These are phyloP conservation scores for Drosera spatulata DNA, from an alignment of 179 eudicot species.

Conservation along the genomic window DNA sequence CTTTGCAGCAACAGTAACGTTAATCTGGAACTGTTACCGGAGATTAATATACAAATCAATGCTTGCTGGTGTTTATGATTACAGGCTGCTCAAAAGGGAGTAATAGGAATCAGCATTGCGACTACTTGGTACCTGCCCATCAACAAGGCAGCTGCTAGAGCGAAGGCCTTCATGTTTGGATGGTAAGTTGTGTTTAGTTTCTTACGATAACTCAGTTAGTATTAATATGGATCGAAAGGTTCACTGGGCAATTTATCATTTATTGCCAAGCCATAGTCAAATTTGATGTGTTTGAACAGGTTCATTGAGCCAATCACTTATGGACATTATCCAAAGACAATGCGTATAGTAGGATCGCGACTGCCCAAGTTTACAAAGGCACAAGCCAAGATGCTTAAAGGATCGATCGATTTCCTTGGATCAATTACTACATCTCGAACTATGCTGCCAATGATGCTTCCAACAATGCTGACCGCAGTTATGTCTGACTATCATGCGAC, in stretches of 20 bases:
- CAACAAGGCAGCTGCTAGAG: conserved; percentile 15
- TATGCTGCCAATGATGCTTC: background rate
- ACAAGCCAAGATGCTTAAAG: conserved; percentile 11
- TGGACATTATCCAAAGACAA: conserved; percentile 20
- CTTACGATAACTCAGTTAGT: background rate
- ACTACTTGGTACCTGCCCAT: no score
- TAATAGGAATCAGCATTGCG: no score
- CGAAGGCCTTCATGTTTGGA: conserved; percentile 10
- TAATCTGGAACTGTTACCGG: conserved; percentile 6
- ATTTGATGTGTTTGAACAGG: background rate
- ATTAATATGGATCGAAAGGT: no score
- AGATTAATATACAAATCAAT: background rate
- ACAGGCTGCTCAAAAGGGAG: no score
- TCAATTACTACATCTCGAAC: conserved; percentile 22
- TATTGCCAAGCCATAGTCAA: background rate
- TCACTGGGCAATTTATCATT: no score
- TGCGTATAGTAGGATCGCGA: conserved; percentile 14
- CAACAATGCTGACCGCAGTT: background rate
- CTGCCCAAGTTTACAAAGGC: conserved; percentile 15
- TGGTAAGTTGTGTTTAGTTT: conserved; percentile 13
- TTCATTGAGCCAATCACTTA: conserved; percentile 12
- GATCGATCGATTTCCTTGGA: conserved; percentile 25
- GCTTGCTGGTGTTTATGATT: no score
- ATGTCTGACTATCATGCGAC: conserved; percentile 1
- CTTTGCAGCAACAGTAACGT: no score